A percentile compares a stretch with the other conserved stretches of the same genome.
phyloP scores from a whole-genome alignment of 331 rosid genomes.

The Pyrus hybrid region DNA sequence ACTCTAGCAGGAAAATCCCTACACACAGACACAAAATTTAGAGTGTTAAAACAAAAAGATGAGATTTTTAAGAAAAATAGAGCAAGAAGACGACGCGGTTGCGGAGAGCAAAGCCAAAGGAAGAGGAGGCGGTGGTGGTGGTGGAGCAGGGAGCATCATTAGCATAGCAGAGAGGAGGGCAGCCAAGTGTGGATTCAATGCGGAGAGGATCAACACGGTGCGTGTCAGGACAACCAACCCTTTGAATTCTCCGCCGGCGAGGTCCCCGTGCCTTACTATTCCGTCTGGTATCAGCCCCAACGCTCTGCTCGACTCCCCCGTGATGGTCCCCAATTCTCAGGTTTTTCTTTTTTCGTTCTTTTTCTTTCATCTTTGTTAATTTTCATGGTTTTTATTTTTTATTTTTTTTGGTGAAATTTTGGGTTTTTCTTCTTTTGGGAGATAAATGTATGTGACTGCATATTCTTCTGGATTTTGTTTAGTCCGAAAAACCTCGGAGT shows the following conservation, averaged over 20 bases:
- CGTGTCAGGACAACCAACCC: conserved; percentile 30
- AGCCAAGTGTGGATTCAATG: conserved; percentile 49
- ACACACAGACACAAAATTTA: background rate
- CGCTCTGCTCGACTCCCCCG: conserved; percentile 68
- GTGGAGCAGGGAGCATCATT: background rate
- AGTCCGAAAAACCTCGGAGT: background rate
- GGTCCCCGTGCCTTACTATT: conserved; percentile 52
- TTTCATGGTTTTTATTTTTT: no score
- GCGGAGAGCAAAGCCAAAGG: background rate
- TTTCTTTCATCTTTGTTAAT: background rate
- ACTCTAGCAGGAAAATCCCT: background rate
- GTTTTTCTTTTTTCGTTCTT: conserved; percentile 8
- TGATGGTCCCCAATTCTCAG: conserved; percentile 68
- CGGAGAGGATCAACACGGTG: conserved; percentile 42
- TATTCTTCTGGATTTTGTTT: background rate
- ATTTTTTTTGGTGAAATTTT: background rate
- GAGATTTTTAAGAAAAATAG: background rate
- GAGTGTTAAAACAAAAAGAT: background rate
- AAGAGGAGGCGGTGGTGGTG: background rate
- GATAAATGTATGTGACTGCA: background rate
- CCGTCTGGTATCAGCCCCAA: conserved; percentile 72
- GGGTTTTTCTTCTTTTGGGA: background rate
- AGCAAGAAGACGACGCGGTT: background rate
- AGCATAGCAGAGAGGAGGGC: conserved; percentile 71
- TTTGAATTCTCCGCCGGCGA: conserved; percentile 19